Conservation (phyloP, 139 green algal genomes). For the Monoraphidium neglectum region DNA sequence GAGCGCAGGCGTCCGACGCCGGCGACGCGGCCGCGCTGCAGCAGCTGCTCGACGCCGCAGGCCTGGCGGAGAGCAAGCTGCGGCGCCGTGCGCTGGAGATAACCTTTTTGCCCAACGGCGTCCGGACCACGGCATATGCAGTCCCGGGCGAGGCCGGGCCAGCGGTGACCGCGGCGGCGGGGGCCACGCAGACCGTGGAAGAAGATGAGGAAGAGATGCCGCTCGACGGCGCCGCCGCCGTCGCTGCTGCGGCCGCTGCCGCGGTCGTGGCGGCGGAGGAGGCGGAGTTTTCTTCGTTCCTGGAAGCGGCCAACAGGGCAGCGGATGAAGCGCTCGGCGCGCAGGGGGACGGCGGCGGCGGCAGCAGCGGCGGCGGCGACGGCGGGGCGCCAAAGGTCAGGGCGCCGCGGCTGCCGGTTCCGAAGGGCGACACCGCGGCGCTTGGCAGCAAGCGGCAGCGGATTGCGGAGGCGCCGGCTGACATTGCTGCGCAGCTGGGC, state of each 20-base stretch:
- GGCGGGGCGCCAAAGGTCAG: too few species aligned
- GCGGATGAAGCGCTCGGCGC: too few species aligned
- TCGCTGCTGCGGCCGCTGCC: neutral
- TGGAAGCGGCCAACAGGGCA: too few species aligned
- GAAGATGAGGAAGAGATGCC: neutral
- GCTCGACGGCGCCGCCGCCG: neutral
- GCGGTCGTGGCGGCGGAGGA: neutral
- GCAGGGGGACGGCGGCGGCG: too few species aligned
- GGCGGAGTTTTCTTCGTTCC: too few species aligned
- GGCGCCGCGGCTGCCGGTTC: too few species aligned
- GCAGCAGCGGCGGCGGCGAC: too few species aligned
- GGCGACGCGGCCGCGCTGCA: neutral
- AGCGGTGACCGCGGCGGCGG: neutral
- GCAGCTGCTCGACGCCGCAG: conserved; percentile 10
- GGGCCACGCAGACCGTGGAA: conserved; percentile 1
- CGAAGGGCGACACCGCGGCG: too few species aligned
- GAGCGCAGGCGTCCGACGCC: neutral
- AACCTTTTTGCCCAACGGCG: conserved; percentile 13
- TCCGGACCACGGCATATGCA: neutral
- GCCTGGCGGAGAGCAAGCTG: neutral
- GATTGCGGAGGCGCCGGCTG: too few species aligned
- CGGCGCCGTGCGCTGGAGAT: conserved; percentile 25
- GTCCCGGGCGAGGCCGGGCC: neutral
- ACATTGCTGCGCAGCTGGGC: too few species aligned
- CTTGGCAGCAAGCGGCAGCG: too few species aligned